A percentile compares a stretch with the other conserved stretches of the same genome.
phyloP scores from a whole-genome alignment of 1,284 basidiomycete species.

The Melanopsichium pennsylvanicum region DNA sequence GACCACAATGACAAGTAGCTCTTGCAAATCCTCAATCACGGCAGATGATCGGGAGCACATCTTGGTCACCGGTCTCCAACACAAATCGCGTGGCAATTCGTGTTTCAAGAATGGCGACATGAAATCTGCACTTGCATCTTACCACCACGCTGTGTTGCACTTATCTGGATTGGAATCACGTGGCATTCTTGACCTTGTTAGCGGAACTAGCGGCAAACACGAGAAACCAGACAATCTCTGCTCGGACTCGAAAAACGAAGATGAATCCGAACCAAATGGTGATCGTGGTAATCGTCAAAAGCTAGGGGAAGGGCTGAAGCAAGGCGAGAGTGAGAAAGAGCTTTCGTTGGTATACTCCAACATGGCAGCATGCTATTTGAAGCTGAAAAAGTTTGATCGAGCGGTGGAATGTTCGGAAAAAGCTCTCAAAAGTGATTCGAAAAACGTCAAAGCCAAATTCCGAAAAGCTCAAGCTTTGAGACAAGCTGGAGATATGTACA shows the following conservation, averaged over 20 bases:
- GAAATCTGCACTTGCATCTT: slow-evolving; percentile 8
- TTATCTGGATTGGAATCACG: slow-evolving; percentile 12
- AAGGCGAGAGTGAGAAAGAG: slow-evolving; percentile 6
- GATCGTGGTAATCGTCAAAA: too few species aligned
- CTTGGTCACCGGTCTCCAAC: slow-evolving; percentile 4
- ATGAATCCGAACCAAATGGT: neutral
- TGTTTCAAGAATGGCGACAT: slow-evolving; percentile 14
- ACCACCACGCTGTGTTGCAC: slow-evolving; percentile 27
- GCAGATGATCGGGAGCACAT: slow-evolving; percentile 3
- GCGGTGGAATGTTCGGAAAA: slow-evolving; percentile 23
- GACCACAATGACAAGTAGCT: too few species aligned
- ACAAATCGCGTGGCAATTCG: slow-evolving; percentile 23
- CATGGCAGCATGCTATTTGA: slow-evolving; percentile 36
- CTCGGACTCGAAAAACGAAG: slow-evolving; percentile 9
- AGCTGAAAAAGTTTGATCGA: slow-evolving; percentile 7
- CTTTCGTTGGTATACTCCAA: slow-evolving; percentile 21
- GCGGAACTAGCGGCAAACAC: slow-evolving; percentile 12
- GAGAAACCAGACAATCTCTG: slow-evolving; percentile 16
- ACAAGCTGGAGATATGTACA: slow-evolving; percentile 9
- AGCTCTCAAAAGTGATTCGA: slow-evolving; percentile 11
- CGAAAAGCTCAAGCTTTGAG: slow-evolving; percentile 20
- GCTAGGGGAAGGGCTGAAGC: too few species aligned
- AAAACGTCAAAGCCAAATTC: slow-evolving; percentile 31
- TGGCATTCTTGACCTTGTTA: slow-evolving; percentile 17
- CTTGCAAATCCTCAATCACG: too few species aligned